These are phyloP conservation scores for Nannochloropsis oceanica DNA, from an alignment of 108 stramenopile genomes.

Conservation along the genomic window DNA sequence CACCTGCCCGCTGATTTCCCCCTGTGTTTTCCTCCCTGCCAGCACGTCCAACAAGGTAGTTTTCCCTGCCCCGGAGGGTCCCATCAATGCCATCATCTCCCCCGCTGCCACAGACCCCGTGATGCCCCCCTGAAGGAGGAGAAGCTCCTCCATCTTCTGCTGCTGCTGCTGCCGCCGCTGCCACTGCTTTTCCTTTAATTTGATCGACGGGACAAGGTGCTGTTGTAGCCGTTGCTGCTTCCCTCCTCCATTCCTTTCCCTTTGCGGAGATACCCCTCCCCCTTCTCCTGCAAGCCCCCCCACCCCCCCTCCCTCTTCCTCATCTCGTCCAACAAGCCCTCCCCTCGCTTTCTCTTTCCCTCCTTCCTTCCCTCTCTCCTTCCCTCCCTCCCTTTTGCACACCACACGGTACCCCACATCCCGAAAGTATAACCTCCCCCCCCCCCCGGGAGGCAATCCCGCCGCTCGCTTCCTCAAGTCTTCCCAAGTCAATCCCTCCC, in stretches of 20 bases:
- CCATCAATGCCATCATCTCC: too few species aligned
- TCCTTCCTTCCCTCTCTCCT: not conserved
- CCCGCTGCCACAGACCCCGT: too few species aligned
- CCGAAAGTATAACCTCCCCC: not conserved
- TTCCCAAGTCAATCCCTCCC: not conserved
- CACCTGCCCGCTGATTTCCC: constrained; percentile 55
- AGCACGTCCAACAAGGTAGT: constrained; percentile 58
- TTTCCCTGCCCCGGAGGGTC: constrained; percentile 24
- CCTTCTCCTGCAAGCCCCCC: not conserved
- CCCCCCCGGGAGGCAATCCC: not conserved
- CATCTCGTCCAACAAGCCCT: not conserved
- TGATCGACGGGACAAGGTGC: too few species aligned
- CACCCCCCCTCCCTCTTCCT: not conserved
- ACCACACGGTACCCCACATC: not conserved
- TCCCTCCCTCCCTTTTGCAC: not conserved
- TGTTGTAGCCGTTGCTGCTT: not conserved
- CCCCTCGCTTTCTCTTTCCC: not conserved
- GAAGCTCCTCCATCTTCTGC: too few species aligned
- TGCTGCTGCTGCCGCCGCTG: too few species aligned
- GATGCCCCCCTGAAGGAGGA: too few species aligned
- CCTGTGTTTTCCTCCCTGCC: constrained; percentile 60
- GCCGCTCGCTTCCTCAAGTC: not conserved
- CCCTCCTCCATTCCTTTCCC: not conserved
- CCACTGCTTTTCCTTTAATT: too few species aligned
- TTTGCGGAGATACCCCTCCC: not conserved